phyloP scores from a whole-genome alignment of 768 basidiomycete species.

The Sarcodon sp. region DNA sequence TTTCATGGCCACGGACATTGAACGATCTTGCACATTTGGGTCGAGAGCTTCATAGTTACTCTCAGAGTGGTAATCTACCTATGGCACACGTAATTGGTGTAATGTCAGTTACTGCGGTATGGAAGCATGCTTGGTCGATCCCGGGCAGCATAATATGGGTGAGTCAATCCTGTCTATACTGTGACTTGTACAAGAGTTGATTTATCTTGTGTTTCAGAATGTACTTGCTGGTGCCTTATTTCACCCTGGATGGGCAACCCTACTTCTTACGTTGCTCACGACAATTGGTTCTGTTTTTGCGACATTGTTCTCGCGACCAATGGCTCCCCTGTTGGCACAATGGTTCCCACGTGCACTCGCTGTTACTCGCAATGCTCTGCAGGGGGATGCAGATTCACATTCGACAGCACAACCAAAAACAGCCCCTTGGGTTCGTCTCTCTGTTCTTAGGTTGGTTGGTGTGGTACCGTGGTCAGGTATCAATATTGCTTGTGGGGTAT shows the following conservation, averaged over 20 bases:
- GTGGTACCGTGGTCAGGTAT: conserved; percentile 96
- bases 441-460: conserved; percentile 81
- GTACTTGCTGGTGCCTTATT: conserved; percentile 83
- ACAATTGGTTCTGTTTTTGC: conserved; percentile 78
- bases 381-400: conserved; percentile 40
- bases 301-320: conserved; percentile 67
- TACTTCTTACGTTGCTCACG: conserved; percentile 75
- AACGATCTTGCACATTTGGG: conserved; percentile 59
- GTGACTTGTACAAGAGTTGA: conserved; percentile 2
- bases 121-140: conserved; percentile 97
- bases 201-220: conserved; percentile 38
- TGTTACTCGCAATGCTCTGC: conserved; percentile 71
- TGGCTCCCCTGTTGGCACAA: conserved; percentile 65
- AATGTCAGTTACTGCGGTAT: conserved; percentile 72
- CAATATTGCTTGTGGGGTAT: conserved; percentile 92
- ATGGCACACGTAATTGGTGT: conserved; percentile 73
- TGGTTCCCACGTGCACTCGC: conserved; percentile 78
- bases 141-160: conserved; percentile 92
- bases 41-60: conserved; percentile 64
- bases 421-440: conserved; percentile 68
- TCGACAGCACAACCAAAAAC: conserved; percentile 20
- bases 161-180: conserved; percentile 14
- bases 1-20: conserved; percentile 65
- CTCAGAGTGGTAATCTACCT: conserved; percentile 51
- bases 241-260: conserved; percentile 68